Evolutionary conservation across 2,329 filamentous ascomycete species (phyloP), one percentile per base, ranked within the genome.

Genomic region (Xylaria sp.): DNA sequence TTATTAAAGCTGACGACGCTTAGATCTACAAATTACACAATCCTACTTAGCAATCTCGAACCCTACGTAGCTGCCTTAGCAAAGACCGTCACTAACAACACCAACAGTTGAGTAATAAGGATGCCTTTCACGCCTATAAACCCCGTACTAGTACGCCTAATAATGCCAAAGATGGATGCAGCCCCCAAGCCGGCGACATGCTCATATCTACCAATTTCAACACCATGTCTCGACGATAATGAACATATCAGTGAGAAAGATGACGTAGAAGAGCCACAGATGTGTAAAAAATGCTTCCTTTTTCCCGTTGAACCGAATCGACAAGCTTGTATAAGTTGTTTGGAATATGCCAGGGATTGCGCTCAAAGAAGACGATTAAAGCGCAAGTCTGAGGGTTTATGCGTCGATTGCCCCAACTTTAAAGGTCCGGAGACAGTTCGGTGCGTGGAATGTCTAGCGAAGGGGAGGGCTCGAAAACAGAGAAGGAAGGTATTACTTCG

Each of bases 71-170:
- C 9, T 2, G 15, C 7, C 10, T 11, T 9, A 20, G 42, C 5
- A 13, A 44, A 22, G 5, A 22, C 9, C 17, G 22, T 13, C 20
- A 9, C 22, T 20, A 44, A 7, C 17, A 44, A 22, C 7, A 9
- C 11, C 17, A 3, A 50, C 42, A 49, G 20, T n/a, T 1, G 11
- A 17, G 38, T 5, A 27, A 27, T n/a, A n/a, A 44, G n/a, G 4
- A 59, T 59, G 44, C 22, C 20, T 39, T 29, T 39, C 5, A 50
- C 7, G 22, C 31, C 44, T 38, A 33, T 49, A n/a, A 39, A 59
- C 7, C 1, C 11, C 7, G 5, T 27, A 7, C 20, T 44, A 20
- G 2, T 1, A 4, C 17, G 22, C 39, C 15, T 20, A n/a, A n/a
- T 5, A 27, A 29, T 22, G 20, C 22, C 15, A 39, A 33, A n/a